Percentiles rank a stretch among this genome's conserved stretches.
Conservation (phyloP, 345 rosid genomes). For the Psidium friedrichsthalianum region DNA sequence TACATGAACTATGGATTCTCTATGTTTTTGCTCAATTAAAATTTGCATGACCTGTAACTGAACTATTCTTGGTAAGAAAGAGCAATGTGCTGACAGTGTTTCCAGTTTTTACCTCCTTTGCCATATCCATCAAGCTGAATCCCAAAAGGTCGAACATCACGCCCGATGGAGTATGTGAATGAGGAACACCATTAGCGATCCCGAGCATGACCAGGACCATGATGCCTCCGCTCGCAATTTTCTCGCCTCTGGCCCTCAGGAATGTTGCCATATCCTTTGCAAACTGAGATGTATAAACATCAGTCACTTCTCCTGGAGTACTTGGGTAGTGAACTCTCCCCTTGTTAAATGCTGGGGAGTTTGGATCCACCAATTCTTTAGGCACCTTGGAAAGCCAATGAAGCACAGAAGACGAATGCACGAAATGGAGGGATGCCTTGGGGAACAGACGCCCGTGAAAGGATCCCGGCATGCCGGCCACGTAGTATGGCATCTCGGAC, state of each 20-base stretch:
- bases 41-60: background rate
- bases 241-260: constrained; percentile 24
- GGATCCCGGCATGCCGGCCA: background rate
- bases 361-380: constrained; percentile 16
- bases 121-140: constrained; percentile 21
- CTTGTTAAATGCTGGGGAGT: constrained; percentile 33
- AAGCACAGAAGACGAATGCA: constrained; percentile 15
- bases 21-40: background rate
- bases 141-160: constrained; percentile 12
- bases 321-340: constrained; percentile 25
- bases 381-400: constrained; percentile 41
- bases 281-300: constrained; percentile 25
- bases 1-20: background rate
- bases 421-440: background rate
- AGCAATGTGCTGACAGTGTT: background rate
- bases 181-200: constrained; percentile 10
- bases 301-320: constrained; percentile 17
- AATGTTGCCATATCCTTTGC: constrained; percentile 25
- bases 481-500: background rate
- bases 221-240: constrained; percentile 29
- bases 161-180: constrained; percentile 14
- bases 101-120: constrained; percentile 12
- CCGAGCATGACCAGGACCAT: constrained; percentile 19
- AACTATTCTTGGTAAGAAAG: background rate
- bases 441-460: background rate